Evolutionary conservation across 2,329 filamentous ascomycete species (phyloP), one percentile per base, ranked within the genome.

Genomic region (Canariomyces notabilis): DNA sequence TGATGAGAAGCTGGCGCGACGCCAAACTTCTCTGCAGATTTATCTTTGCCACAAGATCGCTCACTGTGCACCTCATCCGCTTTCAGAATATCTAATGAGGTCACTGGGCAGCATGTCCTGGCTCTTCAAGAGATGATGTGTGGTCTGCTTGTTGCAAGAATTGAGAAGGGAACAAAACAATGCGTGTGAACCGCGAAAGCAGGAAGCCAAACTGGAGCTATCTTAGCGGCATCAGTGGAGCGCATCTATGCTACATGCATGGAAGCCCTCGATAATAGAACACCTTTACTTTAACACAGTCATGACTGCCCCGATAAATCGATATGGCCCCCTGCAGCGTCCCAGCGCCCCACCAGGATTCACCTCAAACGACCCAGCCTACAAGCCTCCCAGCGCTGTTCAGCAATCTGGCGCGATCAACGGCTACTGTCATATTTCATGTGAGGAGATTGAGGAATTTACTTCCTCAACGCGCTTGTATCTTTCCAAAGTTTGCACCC

Each of bases 331-430:
- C 48, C 48, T 42, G 36, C 42, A 34, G 36, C 20, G 16, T n/a
- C n/a, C n/a, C n/a, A n/a, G n/a, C n/a, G n/a, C n/a, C n/a, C n/a
- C n/a, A n/a, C n/a, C n/a, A n/a, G n/a, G n/a, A n/a, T n/a, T n/a
- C n/a, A n/a, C n/a, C n/a, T n/a, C n/a, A n/a, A n/a, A n/a, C n/a
- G n/a, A n/a, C n/a, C n/a, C n/a, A n/a, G n/a, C n/a, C n/a, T n/a
- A n/a, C n/a, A n/a, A n/a, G n/a, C n/a, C n/a, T n/a, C n/a, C n/a
- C n/a, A 48, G 33, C 41, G 42, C 46, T 42, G 44, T 42, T 38
- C 37, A 46, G 52, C 49, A 50, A 57, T 53, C 52, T 52, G 50
- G 40, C 54, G 50, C 46, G 32, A 51, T 47, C 43, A 46, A 48
- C 44, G 33, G 45, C 37, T 45, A 41, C 48, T 47, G 29, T 20